Evolutionary conservation across 2,329 filamentous ascomycete genomes (phyloP).

Genomic region (Hirsutella minnesotensis): DNA sequence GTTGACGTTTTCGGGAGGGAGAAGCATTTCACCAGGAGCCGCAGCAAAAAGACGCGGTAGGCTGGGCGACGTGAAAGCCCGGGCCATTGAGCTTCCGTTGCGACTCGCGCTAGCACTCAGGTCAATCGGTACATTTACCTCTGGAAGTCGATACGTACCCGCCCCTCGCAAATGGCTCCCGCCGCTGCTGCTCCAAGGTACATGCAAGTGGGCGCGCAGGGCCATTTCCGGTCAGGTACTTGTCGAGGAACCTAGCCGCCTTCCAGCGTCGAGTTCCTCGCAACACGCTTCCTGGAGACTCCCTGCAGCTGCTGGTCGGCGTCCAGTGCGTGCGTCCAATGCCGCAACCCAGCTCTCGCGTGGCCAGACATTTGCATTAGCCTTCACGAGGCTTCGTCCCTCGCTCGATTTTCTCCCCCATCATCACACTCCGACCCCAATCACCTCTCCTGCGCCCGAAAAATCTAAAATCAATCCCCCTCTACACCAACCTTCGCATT

Average conservation of each 20-base stretch:
- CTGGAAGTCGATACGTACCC: no score
- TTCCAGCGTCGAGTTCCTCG: background rate
- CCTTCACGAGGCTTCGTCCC: background rate
- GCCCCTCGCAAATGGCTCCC: no score
- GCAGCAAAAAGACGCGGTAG: background rate
- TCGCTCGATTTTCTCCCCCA: background rate
- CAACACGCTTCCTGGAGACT: background rate
- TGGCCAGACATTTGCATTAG: background rate
- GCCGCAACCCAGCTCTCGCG: background rate
- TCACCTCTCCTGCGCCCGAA: background rate
- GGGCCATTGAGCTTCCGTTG: background rate
- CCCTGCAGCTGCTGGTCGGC: slow-evolving; percentile 1
- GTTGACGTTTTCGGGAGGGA: slow-evolving; percentile 17
- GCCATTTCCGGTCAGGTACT: background rate
- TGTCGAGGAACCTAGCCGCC: background rate
- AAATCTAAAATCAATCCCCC: background rate
- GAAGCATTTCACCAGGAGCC: slow-evolving; percentile 4
- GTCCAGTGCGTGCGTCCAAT: background rate
- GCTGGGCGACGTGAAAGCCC: slow-evolving; percentile 3
- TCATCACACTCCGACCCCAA: background rate
- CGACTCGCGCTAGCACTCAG: background rate
- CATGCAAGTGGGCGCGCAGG: background rate
- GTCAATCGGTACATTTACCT: background rate
- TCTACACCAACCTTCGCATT: background rate
- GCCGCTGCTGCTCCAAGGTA: background rate